Evolutionary conservation across 257 asterid species (phyloP), one percentile per base, ranked within the genome.

Genomic region (Solanum dulcamara): DNA sequence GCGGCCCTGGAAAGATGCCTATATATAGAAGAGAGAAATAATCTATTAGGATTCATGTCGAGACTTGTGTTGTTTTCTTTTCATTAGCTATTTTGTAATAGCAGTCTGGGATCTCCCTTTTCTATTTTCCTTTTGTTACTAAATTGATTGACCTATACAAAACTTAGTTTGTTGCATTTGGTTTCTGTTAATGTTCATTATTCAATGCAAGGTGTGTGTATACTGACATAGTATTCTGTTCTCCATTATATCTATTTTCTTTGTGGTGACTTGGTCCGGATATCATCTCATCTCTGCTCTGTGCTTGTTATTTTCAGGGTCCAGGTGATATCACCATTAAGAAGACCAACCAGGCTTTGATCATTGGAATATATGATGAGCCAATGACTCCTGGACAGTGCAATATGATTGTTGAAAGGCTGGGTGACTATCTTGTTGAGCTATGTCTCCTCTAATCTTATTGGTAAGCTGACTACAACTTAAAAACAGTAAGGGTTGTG

Each of bases 321-420:
- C 84, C 89, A 20, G 92, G 90, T 68, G 92, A 90, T 68, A 77
- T 89, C 68, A 89, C 92, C 35, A 70, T 89, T 48, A 89, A 89
- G 88, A 89, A 88, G 74, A 89, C 92, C 67, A 86, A 37, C 67
- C 87, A 44, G 83, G 92, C 92, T 86, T 74, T 89, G 81, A 60
- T 89, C 72, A 84, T 89, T 33, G 92, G 92, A 83, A 85, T 86
- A 57, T 89, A 89, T 37, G 89, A 88, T n/a, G 90, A 86, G 86
- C 92, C 92, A 42, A 86, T 89, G 90, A 79, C 88, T 82, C 88
- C 92, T 28, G 89, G 90, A 1, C 90, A 89, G 85, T 89, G 92
- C 89, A 89, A 88, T 86, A 81, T 89, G 88, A 86, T 89, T 38
- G 92, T 89, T 44, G 92, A 89, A 50, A 88, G 88, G 90, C 80